Evolutionary conservation across 805 yeast species (phyloP).

Genomic region (Candida boleticola): DNA sequence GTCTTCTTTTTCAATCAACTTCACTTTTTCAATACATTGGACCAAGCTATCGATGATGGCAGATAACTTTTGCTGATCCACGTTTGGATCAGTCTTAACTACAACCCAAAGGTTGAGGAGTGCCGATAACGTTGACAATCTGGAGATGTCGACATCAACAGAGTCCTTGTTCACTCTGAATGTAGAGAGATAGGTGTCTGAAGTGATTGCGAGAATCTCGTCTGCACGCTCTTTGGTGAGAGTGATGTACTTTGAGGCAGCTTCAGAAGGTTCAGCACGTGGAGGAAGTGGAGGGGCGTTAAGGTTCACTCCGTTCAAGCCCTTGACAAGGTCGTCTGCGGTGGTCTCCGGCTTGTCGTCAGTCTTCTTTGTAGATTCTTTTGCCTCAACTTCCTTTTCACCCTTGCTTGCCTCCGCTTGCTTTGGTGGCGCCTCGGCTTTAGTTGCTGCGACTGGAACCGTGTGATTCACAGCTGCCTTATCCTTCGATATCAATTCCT

Average conservation of each 20-base stretch:
- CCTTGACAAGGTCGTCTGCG: background rate
- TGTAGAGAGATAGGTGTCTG: slow-evolving; percentile 33
- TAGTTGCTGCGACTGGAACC: background rate
- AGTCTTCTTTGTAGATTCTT: slow-evolving; percentile 7
- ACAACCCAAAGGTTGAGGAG: slow-evolving; percentile 53
- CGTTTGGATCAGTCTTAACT: slow-evolving; percentile 20
- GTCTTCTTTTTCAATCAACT: slow-evolving; percentile 11
- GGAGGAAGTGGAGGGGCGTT: slow-evolving; percentile 39
- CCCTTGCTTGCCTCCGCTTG: background rate
- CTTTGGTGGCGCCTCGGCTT: background rate
- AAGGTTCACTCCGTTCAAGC: background rate
- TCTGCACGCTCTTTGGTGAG: slow-evolving; percentile 42
- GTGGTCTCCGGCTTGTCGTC: background rate
- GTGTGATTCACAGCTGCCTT: slow-evolving; percentile 1
- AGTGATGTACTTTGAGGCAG: slow-evolving; percentile 43
- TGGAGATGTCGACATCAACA: slow-evolving; percentile 8
- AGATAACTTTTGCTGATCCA: slow-evolving; percentile 11
- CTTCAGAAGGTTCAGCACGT: no score
- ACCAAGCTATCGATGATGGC: background rate
- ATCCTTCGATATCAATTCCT: slow-evolving; percentile 50
- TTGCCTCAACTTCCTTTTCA: slow-evolving; percentile 1
- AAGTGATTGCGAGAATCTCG: slow-evolving; percentile 43
- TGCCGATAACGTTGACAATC: slow-evolving; percentile 48
- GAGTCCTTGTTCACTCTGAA: slow-evolving; percentile 18
- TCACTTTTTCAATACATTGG: slow-evolving; percentile 19